Percentiles rank a stretch among this genome's conserved stretches.
phyloP scores from a whole-genome alignment of 306 rosid species.

The Dalbergia cultrata region DNA sequence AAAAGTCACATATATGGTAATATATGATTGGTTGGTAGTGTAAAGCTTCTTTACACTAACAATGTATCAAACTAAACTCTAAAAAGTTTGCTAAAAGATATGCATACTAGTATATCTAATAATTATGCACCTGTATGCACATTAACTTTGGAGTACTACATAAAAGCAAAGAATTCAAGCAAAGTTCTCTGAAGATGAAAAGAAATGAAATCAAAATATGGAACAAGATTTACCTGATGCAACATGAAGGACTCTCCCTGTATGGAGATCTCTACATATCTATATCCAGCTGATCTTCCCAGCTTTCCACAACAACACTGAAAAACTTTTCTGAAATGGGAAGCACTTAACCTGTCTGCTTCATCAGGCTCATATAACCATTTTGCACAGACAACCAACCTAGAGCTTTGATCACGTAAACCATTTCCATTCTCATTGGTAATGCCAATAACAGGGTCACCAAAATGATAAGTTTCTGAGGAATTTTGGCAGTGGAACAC shows the following conservation, averaged over 20 bases:
- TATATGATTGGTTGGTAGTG: background rate
- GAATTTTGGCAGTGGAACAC: slow-evolving; percentile 39
- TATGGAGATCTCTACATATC: slow-evolving; percentile 71
- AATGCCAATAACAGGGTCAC: slow-evolving; percentile 44
- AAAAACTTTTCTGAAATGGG: slow-evolving; percentile 88
- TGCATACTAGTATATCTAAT: background rate
- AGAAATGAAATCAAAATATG: slow-evolving; percentile 9
- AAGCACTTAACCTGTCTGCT: slow-evolving; percentile 73
- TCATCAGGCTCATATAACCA: slow-evolving; percentile 90
- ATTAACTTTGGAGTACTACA: background rate
- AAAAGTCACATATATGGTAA: background rate
- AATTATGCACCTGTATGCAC: background rate
- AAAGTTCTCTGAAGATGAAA: slow-evolving; percentile 1
- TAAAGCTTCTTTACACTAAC: no score
- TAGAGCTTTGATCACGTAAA: slow-evolving; percentile 48
- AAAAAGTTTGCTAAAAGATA: background rate
- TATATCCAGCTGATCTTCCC: slow-evolving; percentile 62
- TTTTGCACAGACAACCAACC: slow-evolving; percentile 64
- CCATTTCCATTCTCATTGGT: slow-evolving; percentile 48
- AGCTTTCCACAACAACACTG: slow-evolving; percentile 77
- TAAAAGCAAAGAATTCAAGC: background rate
- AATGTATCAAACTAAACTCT: background rate
- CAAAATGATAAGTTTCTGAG: slow-evolving; percentile 34
- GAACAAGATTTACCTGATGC: slow-evolving; percentile 76
- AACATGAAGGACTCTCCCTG: slow-evolving; percentile 98